Evolutionary conservation across 2,329 filamentous ascomycete genomes (phyloP), one percentile per base, ranked within the genome.

Genomic region (Botrytis fabae): DNA sequence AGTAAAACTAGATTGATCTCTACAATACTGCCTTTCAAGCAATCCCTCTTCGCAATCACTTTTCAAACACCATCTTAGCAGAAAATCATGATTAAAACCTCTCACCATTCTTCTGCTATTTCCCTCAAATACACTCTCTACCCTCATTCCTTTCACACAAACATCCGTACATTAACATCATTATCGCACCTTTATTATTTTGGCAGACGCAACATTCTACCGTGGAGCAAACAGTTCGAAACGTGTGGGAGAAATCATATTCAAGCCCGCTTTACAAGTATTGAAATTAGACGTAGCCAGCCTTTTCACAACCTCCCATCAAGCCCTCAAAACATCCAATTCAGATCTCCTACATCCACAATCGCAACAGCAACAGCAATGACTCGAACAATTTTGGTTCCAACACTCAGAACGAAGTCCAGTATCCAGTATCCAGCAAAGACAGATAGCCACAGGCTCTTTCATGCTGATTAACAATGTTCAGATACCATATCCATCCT

Each of bases 201-300:
- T 28, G 1, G 28, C n/a, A 54, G 18, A 4, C 0, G 14, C 51
- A 3, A 3, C 12, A n/a, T 54, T 4, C 51, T 54, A 8, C 25
- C n/a, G 0, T 54, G 2, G 0, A 28, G 51, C 1, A 3, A 10
- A 2, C 22, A 10, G 9, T 25, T 25, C 46, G 5, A 18, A 44
- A 44, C 16, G 3, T 44, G 16, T 16, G 42, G 2, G 6, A 20
- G 42, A 44, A 20, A 18, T 5, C 20, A 44, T 18, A 44, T 28
- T 16, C 3, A 2, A 18, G 51, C n/a, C 14, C 25, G 12, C 6
- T 0, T 54, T 18, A 1, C 51, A 16, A 28, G 14, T 28, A 16
- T 28, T 14, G 4, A 0, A 18, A 28, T 6, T 8, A 9, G 2
- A 16, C 25, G n/a, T n/a, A 54, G 1, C 12, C n/a, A 16, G 25